Base-by-base conservation (phyloP, 805 yeast genomes). In the Candida orba region DNA sequence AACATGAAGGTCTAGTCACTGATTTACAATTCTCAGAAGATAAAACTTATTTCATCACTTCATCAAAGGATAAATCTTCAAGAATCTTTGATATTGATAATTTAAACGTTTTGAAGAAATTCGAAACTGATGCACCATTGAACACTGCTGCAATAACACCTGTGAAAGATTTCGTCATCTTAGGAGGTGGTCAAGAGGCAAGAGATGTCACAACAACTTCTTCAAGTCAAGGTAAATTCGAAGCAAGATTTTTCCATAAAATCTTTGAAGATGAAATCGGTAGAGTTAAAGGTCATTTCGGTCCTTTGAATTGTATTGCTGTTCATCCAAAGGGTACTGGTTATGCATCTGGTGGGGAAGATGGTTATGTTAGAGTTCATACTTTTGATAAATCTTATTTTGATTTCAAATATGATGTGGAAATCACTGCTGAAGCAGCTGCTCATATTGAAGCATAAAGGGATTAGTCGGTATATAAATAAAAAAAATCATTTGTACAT, bases 101-200 rank as follows among this genome's bases (percentile, higher is more conserved):
- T 40, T 72, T 93, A 48, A 75, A 79, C 51, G 60, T 80, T 41
- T 65, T 85, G 64, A 89, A 90, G 67, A 79, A 77, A 18, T 93
- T 73, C 66, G 77, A 74, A 54, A 81, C 96, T 6, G 97, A 89
- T 63, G 89, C 95, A 42, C 97, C 98, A 46, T 75, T 93, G 75
- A 93, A 93, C 72, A 78, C 95, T 32, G 98, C 98, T 17, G 83
- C 95, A 52, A 84, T 93, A 54, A 90, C 99, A 14, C 95, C 98
- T 23, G 72, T 81, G 45, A 93, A 93, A 69, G 91, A 93, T 61
- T 91, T 82, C 62, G 84, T 93, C 49, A 82, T 93, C 40, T 73
- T 93, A 49, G 99, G 98, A 42, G 99, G 99, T 71, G 99, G 99
- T 80, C 98, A 93, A 73, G 98, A 89, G 58, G 98, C 99, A 34